Evolutionary conservation across 805 yeast species (phyloP), one percentile per base, ranked within the genome.

Genomic region (Cyberlindnera maritima): DNA sequence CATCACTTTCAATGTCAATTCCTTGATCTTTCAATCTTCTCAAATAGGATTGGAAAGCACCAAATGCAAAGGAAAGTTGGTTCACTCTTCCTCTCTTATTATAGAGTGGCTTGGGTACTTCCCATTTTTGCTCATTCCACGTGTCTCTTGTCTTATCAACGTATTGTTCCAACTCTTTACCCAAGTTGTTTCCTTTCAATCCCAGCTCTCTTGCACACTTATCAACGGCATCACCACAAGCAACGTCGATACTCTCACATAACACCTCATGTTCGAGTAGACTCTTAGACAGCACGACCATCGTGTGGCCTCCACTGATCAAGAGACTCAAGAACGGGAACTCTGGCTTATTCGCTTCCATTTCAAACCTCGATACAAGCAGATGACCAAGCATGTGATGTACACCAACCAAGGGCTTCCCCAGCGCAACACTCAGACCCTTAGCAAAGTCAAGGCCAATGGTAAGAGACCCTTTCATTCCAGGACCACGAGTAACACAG

Each of bases 361-460:
- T 58, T 19, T 62, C 67, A 62, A 81, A 62, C 43, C 90, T 63
- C 2, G 90, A 81, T 0, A 88, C 72, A 25, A 94, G 64, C 5
- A 94, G 68, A 67, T 94, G 99, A 0, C 96, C 99, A 41, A 92
- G 71, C 99, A 94, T 92, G 60, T 94, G 99, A 63, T 94, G 96
- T 0, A 92, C 96, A 0, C 97, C 98, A 2, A 94, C 70, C 17
- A 88, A 59, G 0, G 97, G 97, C 7, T 71, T 76, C 13, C 76
- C 64, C 85, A 89, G 85, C 0, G 91, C 97, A 0, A 85, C 67
- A 1, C 90, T 70, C 12, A 94, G 68, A 0, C 98, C 99, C 57
- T 88, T 85, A 0, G 96, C 96, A 35, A 88, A 66, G 58, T 87
- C 94, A 20, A 86, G 70, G 1, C 97, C 95, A 0, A 88, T 84